A percentile compares a stretch with the other conserved stretches of the same genome.
Conservation (phyloP, 371 early-diverging fungal genomes). For the Batkoa obscura region DNA sequence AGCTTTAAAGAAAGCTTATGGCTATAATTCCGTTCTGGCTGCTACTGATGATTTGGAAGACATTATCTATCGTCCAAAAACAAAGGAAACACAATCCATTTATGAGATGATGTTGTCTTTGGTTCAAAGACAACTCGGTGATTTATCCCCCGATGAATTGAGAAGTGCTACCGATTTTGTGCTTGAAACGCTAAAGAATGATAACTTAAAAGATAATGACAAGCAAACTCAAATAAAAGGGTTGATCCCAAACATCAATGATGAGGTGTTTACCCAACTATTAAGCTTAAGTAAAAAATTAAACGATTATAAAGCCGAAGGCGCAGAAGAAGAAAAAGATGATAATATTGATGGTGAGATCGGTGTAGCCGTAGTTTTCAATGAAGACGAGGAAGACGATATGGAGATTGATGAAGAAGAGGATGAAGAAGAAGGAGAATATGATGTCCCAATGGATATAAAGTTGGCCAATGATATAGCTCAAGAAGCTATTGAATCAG, state of each 20-base stretch:
- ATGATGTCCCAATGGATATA: slow-evolving; percentile 18
- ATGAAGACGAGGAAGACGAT: slow-evolving; percentile 24
- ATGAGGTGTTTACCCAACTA: slow-evolving; percentile 68
- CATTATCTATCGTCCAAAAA: slow-evolving; percentile 71
- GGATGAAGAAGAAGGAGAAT: slow-evolving; percentile 21
- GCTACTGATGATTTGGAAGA: slow-evolving; percentile 85
- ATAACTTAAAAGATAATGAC: slow-evolving; percentile 68
- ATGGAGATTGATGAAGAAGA: slow-evolving; percentile 25
- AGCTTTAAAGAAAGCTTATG: slow-evolving; percentile 31
- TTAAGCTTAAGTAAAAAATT: slow-evolving; percentile 84
- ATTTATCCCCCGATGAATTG: slow-evolving; percentile 74
- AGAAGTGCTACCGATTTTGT: slow-evolving; percentile 77
- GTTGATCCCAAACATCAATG: slow-evolving; percentile 33
- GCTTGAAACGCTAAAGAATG: slow-evolving; percentile 66
- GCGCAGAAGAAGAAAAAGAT: slow-evolving; percentile 16
- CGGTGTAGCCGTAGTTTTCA: slow-evolving; percentile 61
- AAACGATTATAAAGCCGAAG: slow-evolving; percentile 54
- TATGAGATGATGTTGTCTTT: slow-evolving; percentile 78
- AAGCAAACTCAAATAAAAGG: slow-evolving; percentile 66
- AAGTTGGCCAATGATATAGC: not conserved
- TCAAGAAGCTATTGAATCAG: slow-evolving; percentile 14
- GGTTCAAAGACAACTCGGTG: slow-evolving; percentile 62
- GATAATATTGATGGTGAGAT: slow-evolving; percentile 45
- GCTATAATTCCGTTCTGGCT: slow-evolving; percentile 63
- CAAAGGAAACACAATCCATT: slow-evolving; percentile 78